phyloP scores from a whole-genome alignment of 805 yeast genomes.

The Metschnikowia gelsemii region DNA sequence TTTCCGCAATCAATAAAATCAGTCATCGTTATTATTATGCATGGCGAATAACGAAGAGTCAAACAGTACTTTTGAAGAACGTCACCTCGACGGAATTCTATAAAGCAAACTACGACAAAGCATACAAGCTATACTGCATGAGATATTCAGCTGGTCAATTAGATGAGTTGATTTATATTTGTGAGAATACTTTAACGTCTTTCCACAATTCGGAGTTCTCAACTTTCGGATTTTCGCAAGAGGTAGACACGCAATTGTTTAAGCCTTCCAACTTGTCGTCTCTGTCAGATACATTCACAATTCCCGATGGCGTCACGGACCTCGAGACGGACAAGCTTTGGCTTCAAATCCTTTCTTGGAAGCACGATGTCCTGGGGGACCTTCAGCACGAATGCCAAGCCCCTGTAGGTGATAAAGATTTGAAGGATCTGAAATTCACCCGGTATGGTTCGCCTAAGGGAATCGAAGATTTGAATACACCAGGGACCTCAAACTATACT shows the following conservation, averaged over 20 bases:
- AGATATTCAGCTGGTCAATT: slow-evolving; percentile 24
- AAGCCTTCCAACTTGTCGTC: slow-evolving; percentile 1
- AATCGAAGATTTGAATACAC: neutral
- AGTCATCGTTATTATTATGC: slow-evolving; percentile 64
- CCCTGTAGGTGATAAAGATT: neutral
- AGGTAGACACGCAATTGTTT: slow-evolving; percentile 12
- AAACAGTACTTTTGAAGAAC: slow-evolving; percentile 39
- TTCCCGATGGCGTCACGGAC: slow-evolving; percentile 20
- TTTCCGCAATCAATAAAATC: slow-evolving; percentile 35
- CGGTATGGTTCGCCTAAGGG: neutral
- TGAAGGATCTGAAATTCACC: neutral
- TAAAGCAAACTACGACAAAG: slow-evolving; percentile 21
- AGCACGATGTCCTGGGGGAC: slow-evolving; percentile 22
- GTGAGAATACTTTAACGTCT: slow-evolving; percentile 16
- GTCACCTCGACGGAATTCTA: slow-evolving; percentile 35
- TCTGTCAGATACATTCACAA: slow-evolving; percentile 3
- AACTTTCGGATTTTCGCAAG: slow-evolving; percentile 15
- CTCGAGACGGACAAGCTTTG: slow-evolving; percentile 37
- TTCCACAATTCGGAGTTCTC: slow-evolving; percentile 15
- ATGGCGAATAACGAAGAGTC: slow-evolving; percentile 64
- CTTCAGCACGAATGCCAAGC: slow-evolving; percentile 3
- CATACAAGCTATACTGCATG: slow-evolving; percentile 16
- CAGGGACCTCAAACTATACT: neutral
- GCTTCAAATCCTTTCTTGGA: slow-evolving; percentile 34
- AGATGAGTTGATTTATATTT: slow-evolving; percentile 25